These are phyloP conservation scores for Termitomyces sp. DNA, from an alignment of 768 basidiomycete genomes.

Conservation along the genomic window DNA sequence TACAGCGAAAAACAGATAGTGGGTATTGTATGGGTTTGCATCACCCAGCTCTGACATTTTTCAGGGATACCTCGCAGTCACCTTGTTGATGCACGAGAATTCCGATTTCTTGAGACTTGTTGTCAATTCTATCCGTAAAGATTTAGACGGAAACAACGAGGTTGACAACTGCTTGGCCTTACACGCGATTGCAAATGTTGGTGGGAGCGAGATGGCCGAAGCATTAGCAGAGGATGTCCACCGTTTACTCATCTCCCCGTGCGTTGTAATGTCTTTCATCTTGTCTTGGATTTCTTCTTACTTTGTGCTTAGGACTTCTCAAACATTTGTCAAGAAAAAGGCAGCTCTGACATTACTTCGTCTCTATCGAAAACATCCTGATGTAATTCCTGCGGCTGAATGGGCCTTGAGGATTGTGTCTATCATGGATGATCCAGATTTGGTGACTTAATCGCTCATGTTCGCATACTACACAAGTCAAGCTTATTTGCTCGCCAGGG, in stretches of 20 bases:
- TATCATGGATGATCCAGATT: slow-evolving; percentile 91
- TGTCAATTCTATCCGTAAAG: slow-evolving; percentile 97
- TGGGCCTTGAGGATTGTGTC: slow-evolving; percentile 96
- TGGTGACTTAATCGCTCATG: slow-evolving; percentile 44
- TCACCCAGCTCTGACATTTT: slow-evolving; percentile 10
- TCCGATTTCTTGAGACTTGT: slow-evolving; percentile 95
- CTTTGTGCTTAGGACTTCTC: slow-evolving; percentile 68
- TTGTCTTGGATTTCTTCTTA: slow-evolving; percentile 7
- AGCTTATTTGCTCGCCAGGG: slow-evolving; percentile 50
- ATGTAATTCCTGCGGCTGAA: slow-evolving; percentile 88
- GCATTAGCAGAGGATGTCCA: slow-evolving; percentile 92
- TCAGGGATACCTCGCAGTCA: slow-evolving; percentile 96
- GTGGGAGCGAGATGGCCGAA: slow-evolving; percentile 98
- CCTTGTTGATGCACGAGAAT: slow-evolving; percentile 97
- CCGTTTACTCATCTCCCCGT: slow-evolving; percentile 93
- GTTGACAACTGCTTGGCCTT: slow-evolving; percentile 94
- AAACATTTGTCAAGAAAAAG: slow-evolving; percentile 97
- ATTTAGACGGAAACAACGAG: slow-evolving; percentile 91
- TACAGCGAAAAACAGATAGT: slow-evolving; percentile 99
- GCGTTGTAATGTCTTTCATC: slow-evolving; percentile 22
- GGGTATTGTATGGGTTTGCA: slow-evolving; percentile 27
- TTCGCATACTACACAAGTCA: slow-evolving; percentile 8
- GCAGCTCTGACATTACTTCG: slow-evolving; percentile 91
- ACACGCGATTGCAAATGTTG: slow-evolving; percentile 98
- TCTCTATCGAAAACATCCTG: slow-evolving; percentile 93